These are phyloP conservation scores for Cercospora zeae-maydis DNA, from an alignment of 2,329 filamentous ascomycete genomes.

Conservation along the genomic window DNA sequence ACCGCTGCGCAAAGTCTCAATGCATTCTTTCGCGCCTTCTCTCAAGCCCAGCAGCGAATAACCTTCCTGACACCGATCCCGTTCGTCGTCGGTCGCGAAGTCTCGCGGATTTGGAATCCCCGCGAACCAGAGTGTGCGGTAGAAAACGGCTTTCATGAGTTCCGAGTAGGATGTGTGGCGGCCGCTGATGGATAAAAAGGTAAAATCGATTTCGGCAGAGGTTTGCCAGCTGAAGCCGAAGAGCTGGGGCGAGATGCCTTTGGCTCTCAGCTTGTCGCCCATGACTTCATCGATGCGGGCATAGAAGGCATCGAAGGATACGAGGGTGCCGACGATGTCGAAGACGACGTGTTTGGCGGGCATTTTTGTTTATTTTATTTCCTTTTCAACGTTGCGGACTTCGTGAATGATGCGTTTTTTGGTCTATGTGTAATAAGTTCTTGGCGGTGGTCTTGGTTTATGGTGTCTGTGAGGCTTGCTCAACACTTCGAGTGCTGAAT, in stretches of 20 bases:
- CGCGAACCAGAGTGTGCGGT: constrained; percentile 46
- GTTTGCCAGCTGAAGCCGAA: constrained; percentile 50
- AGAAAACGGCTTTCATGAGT: constrained; percentile 47
- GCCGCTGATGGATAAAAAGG: constrained; percentile 46
- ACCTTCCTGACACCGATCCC: constrained; percentile 39
- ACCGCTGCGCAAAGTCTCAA: constrained; percentile 42
- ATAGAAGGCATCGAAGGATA: constrained; percentile 47
- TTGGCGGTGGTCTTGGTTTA: background rate
- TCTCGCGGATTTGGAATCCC: constrained; percentile 44
- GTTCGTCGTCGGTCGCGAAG: constrained; percentile 45
- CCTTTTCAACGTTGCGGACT: background rate
- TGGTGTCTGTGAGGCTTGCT: background rate
- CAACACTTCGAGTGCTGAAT: background rate
- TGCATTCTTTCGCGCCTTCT: constrained; percentile 42
- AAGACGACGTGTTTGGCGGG: constrained; percentile 34
- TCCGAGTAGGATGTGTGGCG: constrained; percentile 45
- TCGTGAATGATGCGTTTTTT: background rate
- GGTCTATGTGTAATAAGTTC: background rate
- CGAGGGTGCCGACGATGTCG: constrained; percentile 52
- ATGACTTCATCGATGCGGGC: constrained; percentile 43
- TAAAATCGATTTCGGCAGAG: constrained; percentile 50
- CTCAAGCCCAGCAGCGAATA: constrained; percentile 39
- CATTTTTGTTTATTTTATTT: too few relatives aligned
- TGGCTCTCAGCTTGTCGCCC: constrained; percentile 40
- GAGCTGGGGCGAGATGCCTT: constrained; percentile 43